phyloP scores from a whole-genome alignment of 164 flowering plant species.

The Buxus sempervirens region DNA sequence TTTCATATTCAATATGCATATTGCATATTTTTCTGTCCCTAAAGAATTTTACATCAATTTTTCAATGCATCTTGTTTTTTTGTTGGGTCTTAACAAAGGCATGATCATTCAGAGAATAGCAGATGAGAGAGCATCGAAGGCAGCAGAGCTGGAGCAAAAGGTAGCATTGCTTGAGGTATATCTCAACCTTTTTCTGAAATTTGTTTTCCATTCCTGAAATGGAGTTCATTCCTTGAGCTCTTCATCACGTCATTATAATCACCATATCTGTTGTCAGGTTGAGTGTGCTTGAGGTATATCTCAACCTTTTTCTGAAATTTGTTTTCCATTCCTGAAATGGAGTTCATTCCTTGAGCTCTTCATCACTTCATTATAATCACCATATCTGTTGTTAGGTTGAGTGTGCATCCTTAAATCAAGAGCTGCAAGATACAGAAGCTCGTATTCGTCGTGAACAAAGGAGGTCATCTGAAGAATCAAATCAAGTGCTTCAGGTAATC shows the following conservation, averaged over 20 bases:
- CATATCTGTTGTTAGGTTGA: constrained; percentile 58
- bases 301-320: constrained; percentile 1
- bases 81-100: constrained; percentile 6
- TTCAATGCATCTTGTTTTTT: background rate
- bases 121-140: constrained; percentile 87
- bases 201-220: background rate
- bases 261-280: constrained; percentile 44
- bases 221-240: background rate
- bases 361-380: constrained; percentile 1
- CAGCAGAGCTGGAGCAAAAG: constrained; percentile 88
- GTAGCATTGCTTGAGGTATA: constrained; percentile 87
- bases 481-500: constrained; percentile 82
- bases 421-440: constrained; percentile 92
- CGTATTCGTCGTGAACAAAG: constrained; percentile 83
- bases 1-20: background rate
- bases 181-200: background rate
- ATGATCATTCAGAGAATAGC: constrained; percentile 61
- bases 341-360: constrained; percentile 1
- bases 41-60: constrained; percentile 1
- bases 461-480: constrained; percentile 86
- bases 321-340: background rate
- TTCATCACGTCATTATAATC: constrained; percentile 4
- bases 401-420: constrained; percentile 87
- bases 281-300: constrained; percentile 89
- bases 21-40: background rate